These are phyloP conservation scores for Pythium rishiriense DNA, from an alignment of 352 stramenopile species.

Conservation along the genomic window DNA sequence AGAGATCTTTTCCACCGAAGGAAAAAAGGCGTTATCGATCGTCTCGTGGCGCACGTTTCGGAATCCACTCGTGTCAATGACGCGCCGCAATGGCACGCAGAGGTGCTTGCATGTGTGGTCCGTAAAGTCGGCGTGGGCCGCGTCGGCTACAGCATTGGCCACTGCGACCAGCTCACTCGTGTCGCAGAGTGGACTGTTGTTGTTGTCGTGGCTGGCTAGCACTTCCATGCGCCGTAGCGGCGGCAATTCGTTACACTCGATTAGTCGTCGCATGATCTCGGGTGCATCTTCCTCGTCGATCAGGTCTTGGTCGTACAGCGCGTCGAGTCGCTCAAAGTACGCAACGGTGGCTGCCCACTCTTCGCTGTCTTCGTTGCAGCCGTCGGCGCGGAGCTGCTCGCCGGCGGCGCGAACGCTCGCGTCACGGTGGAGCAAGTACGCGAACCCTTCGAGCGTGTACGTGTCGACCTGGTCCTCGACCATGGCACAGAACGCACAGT, in stretches of 20 bases:
- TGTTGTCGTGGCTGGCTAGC: background rate
- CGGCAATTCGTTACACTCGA: background rate
- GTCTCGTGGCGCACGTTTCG: constrained; percentile 3
- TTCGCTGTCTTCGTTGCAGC: background rate
- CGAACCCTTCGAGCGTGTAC: constrained; percentile 4
- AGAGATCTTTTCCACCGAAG: background rate
- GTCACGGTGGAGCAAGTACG: constrained; percentile 1
- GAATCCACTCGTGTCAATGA: background rate
- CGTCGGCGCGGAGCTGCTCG: background rate
- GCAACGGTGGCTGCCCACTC: background rate
- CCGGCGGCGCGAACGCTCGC: background rate
- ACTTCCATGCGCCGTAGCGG: background rate
- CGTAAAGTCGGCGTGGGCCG: background rate
- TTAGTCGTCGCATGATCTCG: constrained; percentile 3
- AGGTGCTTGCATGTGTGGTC: background rate
- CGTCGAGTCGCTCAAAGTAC: background rate
- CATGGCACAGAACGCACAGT: background rate
- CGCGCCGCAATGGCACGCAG: background rate
- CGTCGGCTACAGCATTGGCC: background rate
- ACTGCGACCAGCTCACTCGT: background rate
- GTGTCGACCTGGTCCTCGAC: background rate
- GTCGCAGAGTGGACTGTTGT: background rate
- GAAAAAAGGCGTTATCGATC: background rate
- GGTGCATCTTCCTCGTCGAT: constrained; percentile 1
- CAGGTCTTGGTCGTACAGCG: constrained; percentile 1